Base-by-base conservation (phyloP, 768 basidiomycete genomes). In the Pisolithus tinctorius region DNA sequence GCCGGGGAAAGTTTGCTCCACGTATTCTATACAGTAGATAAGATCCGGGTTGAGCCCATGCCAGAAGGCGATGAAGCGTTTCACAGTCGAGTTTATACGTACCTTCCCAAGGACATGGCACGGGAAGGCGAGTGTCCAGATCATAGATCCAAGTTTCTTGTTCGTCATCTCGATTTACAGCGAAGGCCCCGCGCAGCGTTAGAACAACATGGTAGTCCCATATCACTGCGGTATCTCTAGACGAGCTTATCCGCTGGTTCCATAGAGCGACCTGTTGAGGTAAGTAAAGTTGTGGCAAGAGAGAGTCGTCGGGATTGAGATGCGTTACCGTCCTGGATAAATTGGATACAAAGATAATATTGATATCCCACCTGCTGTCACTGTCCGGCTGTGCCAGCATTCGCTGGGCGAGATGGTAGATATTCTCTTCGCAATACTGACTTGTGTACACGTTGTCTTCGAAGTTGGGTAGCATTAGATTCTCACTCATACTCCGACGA, bases 121-220 rank as follows among this genome's bases (percentile, higher is more conserved):
- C 54, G 9, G 70, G 64, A 41, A 83, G 69, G 38, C 59, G 56
- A 20, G 77, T 80, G 63, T 88, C 86, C 48, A 82, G 76, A 67
- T 88, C 86, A 66, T 87, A 88, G 30, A 85, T 74, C 84, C 82
- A 86, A 43, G 66, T 61, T 39, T 47, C 61, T 47, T 38, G 56
- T 50, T 49, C 30, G 44, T 37, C 47, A 50, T 36, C 45, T 38
- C 40, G 26, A 30, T 11, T 10, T n/a, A 40, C 26, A 31, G 43
- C 48, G 11, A 44, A 34, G 29, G 60, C 71, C 51, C 71, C 66
- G 39, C 72, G 73, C 29, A 87, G 68, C 43, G 79, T 62, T 11
- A 85, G 73, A 39, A 88, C 65, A 57, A 83, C 84, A 59, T 88
- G 86, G 65, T 88, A 88, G 62, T 88, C 86, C 85, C 85, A 88